phyloP scores from a whole-genome alignment of 306 rosid genomes.

The Dryas alaskensis region DNA sequence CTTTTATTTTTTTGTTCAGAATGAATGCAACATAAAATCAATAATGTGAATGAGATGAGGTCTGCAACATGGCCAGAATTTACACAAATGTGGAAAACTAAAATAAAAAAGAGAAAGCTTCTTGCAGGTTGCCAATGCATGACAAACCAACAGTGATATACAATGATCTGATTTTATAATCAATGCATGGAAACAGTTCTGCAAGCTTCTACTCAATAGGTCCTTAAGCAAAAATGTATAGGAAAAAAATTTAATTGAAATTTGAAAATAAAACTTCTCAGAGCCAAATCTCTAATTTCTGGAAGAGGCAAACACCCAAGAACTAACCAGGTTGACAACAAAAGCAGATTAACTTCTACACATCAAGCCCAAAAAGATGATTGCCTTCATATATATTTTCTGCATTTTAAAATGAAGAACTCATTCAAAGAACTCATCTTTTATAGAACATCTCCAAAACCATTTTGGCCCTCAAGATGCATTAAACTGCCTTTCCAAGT shows the following conservation, averaged over 20 bases:
- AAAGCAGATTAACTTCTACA: neutral
- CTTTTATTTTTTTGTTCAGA: neutral
- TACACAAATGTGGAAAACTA: neutral
- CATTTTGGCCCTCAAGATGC: neutral
- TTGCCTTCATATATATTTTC: neutral
- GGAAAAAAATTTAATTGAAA: neutral
- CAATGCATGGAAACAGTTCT: neutral
- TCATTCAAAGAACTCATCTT: neutral
- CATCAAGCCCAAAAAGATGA: neutral
- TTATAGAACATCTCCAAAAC: neutral
- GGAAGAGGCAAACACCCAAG: neutral
- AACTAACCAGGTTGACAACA: neutral
- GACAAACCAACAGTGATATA: neutral
- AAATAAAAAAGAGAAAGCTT: neutral
- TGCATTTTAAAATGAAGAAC: neutral
- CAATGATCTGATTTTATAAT: neutral
- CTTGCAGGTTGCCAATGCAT: neutral
- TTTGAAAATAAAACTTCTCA: neutral
- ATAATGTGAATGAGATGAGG: neutral
- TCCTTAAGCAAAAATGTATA: neutral
- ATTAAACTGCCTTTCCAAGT: neutral
- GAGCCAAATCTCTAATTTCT: neutral
- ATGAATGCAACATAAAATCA: constrained; percentile 1
- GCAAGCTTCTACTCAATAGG: neutral
- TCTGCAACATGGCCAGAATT: neutral